phyloP scores from a whole-genome alignment of 169 alveolate species.

The Condylostoma magnum region DNA sequence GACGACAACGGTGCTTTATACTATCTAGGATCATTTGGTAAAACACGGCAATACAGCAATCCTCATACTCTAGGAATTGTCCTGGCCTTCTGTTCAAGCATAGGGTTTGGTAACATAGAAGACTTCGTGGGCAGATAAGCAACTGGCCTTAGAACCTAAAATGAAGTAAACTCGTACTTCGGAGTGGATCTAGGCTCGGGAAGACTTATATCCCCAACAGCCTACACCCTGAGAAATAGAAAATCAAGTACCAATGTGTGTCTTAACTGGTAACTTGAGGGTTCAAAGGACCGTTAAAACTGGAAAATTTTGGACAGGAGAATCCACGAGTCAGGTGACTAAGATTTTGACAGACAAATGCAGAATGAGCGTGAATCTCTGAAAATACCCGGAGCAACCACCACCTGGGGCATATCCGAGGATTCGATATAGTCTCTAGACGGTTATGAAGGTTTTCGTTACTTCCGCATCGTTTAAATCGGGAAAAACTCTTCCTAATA shows the following conservation, averaged over 20 bases:
- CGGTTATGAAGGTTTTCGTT: slow-evolving; percentile 80
- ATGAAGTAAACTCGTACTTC: slow-evolving; percentile 75
- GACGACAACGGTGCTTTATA: slow-evolving; percentile 82
- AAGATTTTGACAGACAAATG: slow-evolving; percentile 21
- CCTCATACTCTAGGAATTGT: slow-evolving; percentile 73
- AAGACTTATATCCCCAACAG: slow-evolving; percentile 58
- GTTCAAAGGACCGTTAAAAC: slow-evolving; percentile 61
- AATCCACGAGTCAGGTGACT: slow-evolving; percentile 40
- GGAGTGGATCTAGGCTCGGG: slow-evolving; percentile 82
- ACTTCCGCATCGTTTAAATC: slow-evolving; percentile 67
- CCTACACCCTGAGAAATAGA: slow-evolving; percentile 76
- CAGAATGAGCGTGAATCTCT: slow-evolving; percentile 47
- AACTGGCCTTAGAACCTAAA: slow-evolving; percentile 65
- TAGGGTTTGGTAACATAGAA: slow-evolving; percentile 67
- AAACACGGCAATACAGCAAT: slow-evolving; percentile 51
- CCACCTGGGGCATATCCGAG: slow-evolving; percentile 76
- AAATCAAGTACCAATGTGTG: slow-evolving; percentile 63
- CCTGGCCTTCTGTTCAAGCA: slow-evolving; percentile 63
- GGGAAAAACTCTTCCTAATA: slow-evolving; percentile 74
- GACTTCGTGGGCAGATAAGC: slow-evolving; percentile 74
- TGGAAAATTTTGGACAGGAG: slow-evolving; percentile 74
- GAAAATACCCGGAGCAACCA: slow-evolving; percentile 61
- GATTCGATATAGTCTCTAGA: slow-evolving; percentile 36
- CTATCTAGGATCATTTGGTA: slow-evolving; percentile 75
- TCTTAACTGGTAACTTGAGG: slow-evolving; percentile 80